Evolutionary conservation across 2,329 filamentous ascomycete genomes (phyloP).

Genomic region (Fusarium sterilihyphosum): DNA sequence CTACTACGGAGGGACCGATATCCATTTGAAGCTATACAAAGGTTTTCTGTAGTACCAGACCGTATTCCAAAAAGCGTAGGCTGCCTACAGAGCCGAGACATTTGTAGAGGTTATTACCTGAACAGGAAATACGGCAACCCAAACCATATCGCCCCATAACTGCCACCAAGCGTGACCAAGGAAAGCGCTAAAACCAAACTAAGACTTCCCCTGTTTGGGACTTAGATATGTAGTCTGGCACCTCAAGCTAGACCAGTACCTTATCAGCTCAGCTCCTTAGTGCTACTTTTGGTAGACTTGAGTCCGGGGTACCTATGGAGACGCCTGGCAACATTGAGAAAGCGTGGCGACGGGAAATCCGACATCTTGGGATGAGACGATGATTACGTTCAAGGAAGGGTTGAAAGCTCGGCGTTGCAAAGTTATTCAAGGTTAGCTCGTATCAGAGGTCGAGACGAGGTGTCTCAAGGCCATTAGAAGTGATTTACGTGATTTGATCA

Average conservation of each 20-base stretch:
- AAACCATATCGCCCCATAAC: accelerated
- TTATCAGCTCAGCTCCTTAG: accelerated
- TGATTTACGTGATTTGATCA: neutral
- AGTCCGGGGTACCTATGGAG: neutral
- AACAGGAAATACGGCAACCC: neutral
- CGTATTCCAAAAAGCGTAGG: neutral
- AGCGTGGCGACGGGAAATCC: accelerated
- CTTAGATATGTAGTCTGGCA: too few species aligned
- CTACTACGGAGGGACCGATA: too few species aligned
- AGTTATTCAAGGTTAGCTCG: accelerated
- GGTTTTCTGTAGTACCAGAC: accelerated
- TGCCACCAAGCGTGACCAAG: neutral
- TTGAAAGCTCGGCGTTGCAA: too few species aligned
- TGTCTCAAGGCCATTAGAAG: neutral
- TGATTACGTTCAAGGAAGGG: neutral
- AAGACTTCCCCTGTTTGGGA: neutral
- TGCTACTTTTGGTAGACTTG: too few species aligned
- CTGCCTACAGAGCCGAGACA: accelerated
- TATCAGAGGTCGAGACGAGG: neutral
- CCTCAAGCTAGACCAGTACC: too few species aligned
- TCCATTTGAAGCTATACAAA: neutral
- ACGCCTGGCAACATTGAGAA: too few species aligned
- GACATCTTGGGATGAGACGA: neutral
- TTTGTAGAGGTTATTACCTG: neutral
- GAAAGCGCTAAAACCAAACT: neutral